These are phyloP conservation scores for Annulohypoxylon maeteangense DNA, from an alignment of 495 filamentous ascomycete genomes.

Conservation along the genomic window DNA sequence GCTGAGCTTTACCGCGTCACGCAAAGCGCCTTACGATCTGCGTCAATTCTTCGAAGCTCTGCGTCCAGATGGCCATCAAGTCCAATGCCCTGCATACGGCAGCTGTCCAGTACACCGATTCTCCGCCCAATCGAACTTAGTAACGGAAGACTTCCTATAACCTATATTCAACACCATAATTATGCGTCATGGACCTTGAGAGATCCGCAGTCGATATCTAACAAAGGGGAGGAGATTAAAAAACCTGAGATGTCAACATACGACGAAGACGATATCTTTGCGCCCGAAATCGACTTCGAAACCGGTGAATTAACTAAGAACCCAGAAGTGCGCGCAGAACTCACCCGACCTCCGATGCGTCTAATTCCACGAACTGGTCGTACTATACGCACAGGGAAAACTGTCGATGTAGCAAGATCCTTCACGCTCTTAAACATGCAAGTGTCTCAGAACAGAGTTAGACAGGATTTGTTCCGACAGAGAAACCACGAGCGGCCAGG, in stretches of 20 bases:
- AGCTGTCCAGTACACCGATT: slow-evolving; percentile 24
- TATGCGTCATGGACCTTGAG: slow-evolving; percentile 16
- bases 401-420: slow-evolving; percentile 64
- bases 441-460: slow-evolving; percentile 59
- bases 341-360: slow-evolving; percentile 48
- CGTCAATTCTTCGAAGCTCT: slow-evolving; percentile 27
- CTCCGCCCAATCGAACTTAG: background rate
- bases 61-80: slow-evolving; percentile 33
- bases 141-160: background rate
- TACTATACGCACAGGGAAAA: slow-evolving; percentile 60
- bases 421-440: slow-evolving; percentile 62
- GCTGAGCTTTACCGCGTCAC: slow-evolving; percentile 43
- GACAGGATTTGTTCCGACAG: too few species aligned
- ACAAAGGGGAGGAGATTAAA: slow-evolving; percentile 14
- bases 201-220: background rate
- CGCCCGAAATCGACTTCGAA: slow-evolving; percentile 34
- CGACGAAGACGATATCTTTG: slow-evolving; percentile 19
- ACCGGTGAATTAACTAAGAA: slow-evolving; percentile 38
- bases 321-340: slow-evolving; percentile 24
- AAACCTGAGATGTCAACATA: slow-evolving; percentile 30
- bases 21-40: slow-evolving; percentile 36
- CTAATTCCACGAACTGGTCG: slow-evolving; percentile 67
- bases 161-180: slow-evolving; percentile 16
- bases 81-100: slow-evolving; percentile 5
- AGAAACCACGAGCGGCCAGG: slow-evolving; percentile 76